A percentile compares a stretch with the other conserved stretches of the same genome.
These are phyloP conservation scores for Cynara cardunculus DNA, from an alignment of 129 eudicot genomes.

Conservation along the genomic window DNA sequence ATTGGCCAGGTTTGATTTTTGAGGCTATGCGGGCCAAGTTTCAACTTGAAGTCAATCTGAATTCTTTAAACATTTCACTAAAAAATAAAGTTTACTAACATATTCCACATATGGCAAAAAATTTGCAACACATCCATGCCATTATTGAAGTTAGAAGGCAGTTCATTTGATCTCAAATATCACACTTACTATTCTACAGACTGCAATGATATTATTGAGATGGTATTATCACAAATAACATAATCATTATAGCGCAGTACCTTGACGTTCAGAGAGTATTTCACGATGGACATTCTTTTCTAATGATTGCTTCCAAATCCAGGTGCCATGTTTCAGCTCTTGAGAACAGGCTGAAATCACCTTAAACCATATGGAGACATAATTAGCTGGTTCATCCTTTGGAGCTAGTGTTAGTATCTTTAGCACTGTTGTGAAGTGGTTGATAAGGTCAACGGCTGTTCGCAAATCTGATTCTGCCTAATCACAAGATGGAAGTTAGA, in stretches of 20 bases:
- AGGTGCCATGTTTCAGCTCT: constrained; percentile 71
- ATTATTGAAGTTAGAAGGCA: background rate
- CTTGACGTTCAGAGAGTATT: constrained; percentile 53
- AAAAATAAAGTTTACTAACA: too few relatives aligned
- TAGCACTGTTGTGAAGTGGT: constrained; percentile 48
- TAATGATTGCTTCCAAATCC: constrained; percentile 56
- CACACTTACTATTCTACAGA: background rate
- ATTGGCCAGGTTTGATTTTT: background rate
- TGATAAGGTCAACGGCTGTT: constrained; percentile 56
- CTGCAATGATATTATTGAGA: background rate
- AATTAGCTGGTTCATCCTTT: constrained; percentile 46
- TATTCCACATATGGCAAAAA: background rate
- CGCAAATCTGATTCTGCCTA: constrained; percentile 71
- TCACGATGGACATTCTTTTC: constrained; percentile 45
- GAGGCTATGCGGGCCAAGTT: background rate
- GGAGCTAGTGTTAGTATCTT: constrained; percentile 50
- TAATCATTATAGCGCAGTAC: constrained; percentile 31
- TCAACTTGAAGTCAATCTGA: background rate
- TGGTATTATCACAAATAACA: background rate
- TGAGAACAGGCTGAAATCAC: constrained; percentile 64
- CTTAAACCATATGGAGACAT: constrained; percentile 63
- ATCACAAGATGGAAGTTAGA: constrained; percentile 22
- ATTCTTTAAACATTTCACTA: background rate
- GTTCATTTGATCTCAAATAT: background rate
- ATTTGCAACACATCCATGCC: background rate